Percentiles rank a stretch among this genome's conserved stretches.
Evolutionary conservation across 2,329 filamentous ascomycete species (phyloP).

Genomic region (Coccinonectria pachysandricola): DNA sequence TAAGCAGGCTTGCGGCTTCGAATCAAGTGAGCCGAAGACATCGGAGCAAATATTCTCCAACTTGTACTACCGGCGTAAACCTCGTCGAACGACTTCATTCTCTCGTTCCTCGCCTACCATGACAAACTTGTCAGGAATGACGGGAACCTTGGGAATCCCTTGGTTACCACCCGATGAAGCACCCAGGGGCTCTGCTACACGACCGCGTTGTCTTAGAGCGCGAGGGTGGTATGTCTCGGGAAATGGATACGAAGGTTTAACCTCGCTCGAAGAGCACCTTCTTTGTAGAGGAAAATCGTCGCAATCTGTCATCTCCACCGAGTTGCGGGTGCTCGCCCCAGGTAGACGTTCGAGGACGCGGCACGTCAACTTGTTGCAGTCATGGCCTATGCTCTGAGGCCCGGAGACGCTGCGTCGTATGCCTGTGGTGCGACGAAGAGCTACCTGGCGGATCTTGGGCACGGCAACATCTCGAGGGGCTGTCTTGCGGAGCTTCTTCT

Average conservation of each 20-base stretch:
- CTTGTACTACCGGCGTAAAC: no score
- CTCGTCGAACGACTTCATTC: no score
- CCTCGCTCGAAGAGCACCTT: conserved; percentile 9
- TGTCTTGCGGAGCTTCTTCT: conserved; percentile 45
- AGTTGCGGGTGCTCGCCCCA: conserved; percentile 10
- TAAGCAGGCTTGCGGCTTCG: no score
- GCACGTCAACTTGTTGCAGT: conserved; percentile 16
- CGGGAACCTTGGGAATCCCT: conserved; percentile 35
- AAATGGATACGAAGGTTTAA: conserved; percentile 6
- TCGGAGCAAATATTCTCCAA: no score
- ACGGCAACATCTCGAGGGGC: conserved; percentile 33
- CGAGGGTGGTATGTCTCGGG: conserved; percentile 15
- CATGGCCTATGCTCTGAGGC: conserved; percentile 10
- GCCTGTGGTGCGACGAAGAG: conserved; percentile 15
- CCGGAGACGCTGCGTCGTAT: conserved; percentile 20
- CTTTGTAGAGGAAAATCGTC: conserved; percentile 8
- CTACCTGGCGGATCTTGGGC: conserved; percentile 22
- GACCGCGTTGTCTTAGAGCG: conserved; percentile 17
- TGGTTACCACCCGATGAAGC: conserved; percentile 36
- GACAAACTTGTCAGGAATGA: conserved; percentile 32
- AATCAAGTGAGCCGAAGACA: no score
- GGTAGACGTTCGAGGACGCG: conserved; percentile 17
- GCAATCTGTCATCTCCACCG: conserved; percentile 9
- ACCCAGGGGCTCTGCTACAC: conserved; percentile 22
- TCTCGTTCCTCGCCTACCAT: conserved; percentile 25